phyloP scores from a whole-genome alignment of 2,329 filamentous ascomycete species.

The Sarocladium kiliense region DNA sequence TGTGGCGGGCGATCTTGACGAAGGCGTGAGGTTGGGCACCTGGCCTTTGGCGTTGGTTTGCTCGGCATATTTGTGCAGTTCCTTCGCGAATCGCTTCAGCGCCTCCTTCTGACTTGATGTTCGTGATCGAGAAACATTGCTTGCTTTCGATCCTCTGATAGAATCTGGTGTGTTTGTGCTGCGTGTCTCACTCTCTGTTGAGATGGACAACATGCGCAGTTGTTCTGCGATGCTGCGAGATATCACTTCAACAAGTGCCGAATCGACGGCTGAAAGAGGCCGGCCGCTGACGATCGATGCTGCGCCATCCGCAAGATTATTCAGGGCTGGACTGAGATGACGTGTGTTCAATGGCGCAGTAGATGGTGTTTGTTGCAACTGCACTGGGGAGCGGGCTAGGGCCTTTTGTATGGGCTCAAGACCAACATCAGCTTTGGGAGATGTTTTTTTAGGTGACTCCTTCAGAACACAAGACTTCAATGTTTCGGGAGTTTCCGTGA shows the following conservation, averaged over 20 bases:
- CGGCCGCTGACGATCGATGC: constrained; percentile 21
- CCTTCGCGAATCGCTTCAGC: constrained; percentile 30
- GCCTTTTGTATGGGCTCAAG: too few species aligned
- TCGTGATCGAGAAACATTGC: constrained; percentile 25
- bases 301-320: constrained; percentile 8
- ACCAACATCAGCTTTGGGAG: too few species aligned
- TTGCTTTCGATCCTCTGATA: constrained; percentile 3
- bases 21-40: constrained; percentile 31
- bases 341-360: neutral
- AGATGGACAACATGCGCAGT: constrained; percentile 31
- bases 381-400: neutral
- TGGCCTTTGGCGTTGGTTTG: constrained; percentile 32
- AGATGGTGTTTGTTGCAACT: neutral
- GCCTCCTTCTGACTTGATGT: constrained; percentile 37
- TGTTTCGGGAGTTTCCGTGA: too few species aligned
- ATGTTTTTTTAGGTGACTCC: too few species aligned
- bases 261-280: constrained; percentile 23
- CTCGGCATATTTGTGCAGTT: constrained; percentile 25
- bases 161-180: neutral
- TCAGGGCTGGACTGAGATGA: constrained; percentile 5
- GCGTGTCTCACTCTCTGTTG: neutral
- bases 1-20: constrained; percentile 34
- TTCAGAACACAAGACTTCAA: too few species aligned
- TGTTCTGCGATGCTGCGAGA: constrained; percentile 41
- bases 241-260: constrained; percentile 38